Evolutionary conservation across 352 stramenopile genomes (phyloP).

Genomic region (Pythium pyrilobum): DNA sequence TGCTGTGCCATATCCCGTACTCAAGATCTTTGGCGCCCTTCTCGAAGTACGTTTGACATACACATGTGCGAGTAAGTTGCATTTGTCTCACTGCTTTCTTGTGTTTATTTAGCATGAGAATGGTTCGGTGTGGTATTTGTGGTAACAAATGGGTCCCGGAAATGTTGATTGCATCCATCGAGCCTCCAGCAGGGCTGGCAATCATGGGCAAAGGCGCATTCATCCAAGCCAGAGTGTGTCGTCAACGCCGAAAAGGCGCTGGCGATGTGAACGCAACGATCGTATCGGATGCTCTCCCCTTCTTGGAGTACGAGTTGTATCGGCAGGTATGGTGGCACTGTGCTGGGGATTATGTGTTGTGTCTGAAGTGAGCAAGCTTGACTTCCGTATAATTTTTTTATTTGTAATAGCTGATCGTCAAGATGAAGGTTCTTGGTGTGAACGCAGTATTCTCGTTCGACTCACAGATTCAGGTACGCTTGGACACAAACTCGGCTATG

Average conservation of each 20-base stretch:
- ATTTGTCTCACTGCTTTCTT: too few relatives aligned
- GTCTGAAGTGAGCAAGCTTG: not conserved
- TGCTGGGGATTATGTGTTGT: not conserved
- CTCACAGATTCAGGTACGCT: conserved; percentile 82
- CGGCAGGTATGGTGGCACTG: conserved; percentile 74
- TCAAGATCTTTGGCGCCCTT: conserved; percentile 94
- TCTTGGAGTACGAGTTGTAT: conserved; percentile 97
- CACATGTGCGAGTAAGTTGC: too few relatives aligned
- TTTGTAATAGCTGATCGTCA: conserved; percentile 63
- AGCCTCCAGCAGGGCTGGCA: conserved; percentile 70
- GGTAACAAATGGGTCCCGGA: conserved; percentile 98
- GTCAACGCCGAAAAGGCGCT: conserved; percentile 86
- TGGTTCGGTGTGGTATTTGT: conserved; percentile 95
- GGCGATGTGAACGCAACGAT: conserved; percentile 95
- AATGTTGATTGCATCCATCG: conserved; percentile 90
- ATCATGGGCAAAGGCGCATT: conserved; percentile 92
- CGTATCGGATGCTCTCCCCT: conserved; percentile 96
- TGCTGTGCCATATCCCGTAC: conserved; percentile 97
- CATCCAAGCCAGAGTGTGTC: conserved; percentile 94
- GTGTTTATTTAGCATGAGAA: conserved; percentile 95
- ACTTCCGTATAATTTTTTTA: not conserved
- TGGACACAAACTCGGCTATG: too few relatives aligned
- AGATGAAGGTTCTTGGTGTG: conserved; percentile 92
- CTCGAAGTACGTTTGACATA: conserved; percentile 87
- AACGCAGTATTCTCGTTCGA: conserved; percentile 96